phyloP scores from a whole-genome alignment of 352 stramenopile genomes.

The Salisapilia sapeloensis region DNA sequence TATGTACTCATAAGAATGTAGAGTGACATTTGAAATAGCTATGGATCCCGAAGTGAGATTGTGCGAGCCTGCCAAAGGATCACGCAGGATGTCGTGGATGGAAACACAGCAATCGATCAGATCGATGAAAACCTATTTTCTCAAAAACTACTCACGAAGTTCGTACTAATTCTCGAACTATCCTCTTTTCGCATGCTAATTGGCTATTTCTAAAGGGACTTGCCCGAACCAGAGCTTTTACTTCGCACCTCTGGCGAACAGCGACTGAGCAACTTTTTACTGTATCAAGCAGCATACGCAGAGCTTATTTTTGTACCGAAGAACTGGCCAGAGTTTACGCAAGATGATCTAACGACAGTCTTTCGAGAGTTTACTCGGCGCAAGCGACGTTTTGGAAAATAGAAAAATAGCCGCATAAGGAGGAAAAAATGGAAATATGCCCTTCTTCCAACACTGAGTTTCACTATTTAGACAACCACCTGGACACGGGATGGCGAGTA shows the following conservation, averaged over 20 bases:
- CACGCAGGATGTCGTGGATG: conserved; percentile 57
- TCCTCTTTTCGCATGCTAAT: not conserved
- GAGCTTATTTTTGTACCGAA: conserved; percentile 94
- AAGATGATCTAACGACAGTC: conserved; percentile 52
- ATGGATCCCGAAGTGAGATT: conserved; percentile 93
- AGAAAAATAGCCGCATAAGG: conserved; percentile 4
- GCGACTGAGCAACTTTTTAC: conserved; percentile 93
- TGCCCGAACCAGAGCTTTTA: conserved; percentile 89
- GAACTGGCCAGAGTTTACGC: conserved; percentile 89
- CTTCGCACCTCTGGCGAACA: conserved; percentile 91
- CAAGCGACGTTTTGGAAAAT: conserved; percentile 84
- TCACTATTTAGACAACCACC: no score
- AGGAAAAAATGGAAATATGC: no score
- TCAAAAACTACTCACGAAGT: conserved; percentile 66
- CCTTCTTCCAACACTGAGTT: no score
- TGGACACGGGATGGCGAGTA: conserved; percentile 7
- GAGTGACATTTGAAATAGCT: conserved; percentile 48
- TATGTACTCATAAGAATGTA: conserved; percentile 1
- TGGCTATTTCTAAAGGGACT: conserved; percentile 19
- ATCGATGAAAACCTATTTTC: conserved; percentile 71
- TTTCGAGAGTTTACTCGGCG: conserved; percentile 77
- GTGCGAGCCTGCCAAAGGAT: conserved; percentile 83
- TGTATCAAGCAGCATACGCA: conserved; percentile 92
- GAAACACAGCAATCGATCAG: conserved; percentile 33
- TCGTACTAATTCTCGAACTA: not conserved